phyloP scores from a whole-genome alignment of 2,329 filamentous ascomycete species.

The Fonsecaea nubica region DNA sequence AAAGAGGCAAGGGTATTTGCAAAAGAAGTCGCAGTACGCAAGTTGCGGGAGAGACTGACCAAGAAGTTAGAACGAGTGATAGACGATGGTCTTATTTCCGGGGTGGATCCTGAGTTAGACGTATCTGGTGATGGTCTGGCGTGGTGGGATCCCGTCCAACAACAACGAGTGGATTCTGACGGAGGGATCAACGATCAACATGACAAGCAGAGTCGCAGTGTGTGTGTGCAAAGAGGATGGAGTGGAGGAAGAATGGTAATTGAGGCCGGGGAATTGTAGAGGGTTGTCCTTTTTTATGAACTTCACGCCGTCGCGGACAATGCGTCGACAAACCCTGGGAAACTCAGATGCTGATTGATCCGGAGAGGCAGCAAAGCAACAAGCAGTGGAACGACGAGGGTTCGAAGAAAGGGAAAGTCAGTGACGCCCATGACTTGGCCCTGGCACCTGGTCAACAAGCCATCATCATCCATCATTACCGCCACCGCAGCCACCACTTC shows the following conservation, averaged over 20 bases:
- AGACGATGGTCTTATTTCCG: constrained; percentile 22
- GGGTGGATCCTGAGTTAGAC: constrained; percentile 14
- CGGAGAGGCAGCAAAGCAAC: not conserved
- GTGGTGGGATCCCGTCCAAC: constrained; percentile 5
- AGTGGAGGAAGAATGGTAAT: too few species aligned
- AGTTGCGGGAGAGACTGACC: constrained; percentile 19
- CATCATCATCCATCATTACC: not conserved
- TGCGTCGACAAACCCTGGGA: too few species aligned
- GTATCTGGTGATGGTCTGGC: constrained; percentile 10
- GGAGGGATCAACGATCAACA: not conserved
- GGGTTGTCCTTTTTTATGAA: too few species aligned
- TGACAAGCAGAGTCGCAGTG: not conserved
- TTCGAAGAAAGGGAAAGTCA: not conserved
- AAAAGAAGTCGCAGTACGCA: constrained; percentile 4
- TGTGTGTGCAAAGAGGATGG: too few species aligned
- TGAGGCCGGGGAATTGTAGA: too few species aligned
- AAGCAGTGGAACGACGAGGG: too few species aligned
- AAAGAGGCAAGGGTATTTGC: not conserved
- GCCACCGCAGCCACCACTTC: not conserved
- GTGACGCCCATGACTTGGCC: constrained; percentile 9
- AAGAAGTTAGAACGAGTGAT: constrained; percentile 14
- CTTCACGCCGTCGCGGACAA: too few species aligned
- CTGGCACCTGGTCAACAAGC: not conserved
- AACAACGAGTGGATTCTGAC: not conserved
- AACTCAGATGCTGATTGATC: constrained; percentile 16